These are phyloP conservation scores for Lanzia echinophila DNA, from an alignment of 2,329 filamentous ascomycete species.

Conservation along the genomic window DNA sequence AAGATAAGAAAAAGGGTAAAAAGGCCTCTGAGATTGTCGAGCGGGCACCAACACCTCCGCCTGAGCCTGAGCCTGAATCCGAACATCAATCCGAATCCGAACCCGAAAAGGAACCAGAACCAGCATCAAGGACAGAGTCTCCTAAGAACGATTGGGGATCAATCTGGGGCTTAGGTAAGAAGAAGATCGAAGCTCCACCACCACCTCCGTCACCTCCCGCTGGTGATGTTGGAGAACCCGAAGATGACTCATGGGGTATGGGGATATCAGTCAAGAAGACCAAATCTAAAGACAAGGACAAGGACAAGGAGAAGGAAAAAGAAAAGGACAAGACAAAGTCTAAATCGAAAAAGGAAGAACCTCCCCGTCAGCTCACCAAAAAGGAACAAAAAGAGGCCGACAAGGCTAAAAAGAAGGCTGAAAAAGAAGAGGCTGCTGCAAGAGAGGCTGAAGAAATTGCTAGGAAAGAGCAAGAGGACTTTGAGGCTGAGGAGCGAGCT, in stretches of 20 bases:
- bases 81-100: slow-evolving; percentile 13
- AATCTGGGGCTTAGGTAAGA: slow-evolving; percentile 35
- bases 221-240: slow-evolving; percentile 41
- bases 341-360: slow-evolving; percentile 27
- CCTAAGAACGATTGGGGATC: slow-evolving; percentile 8
- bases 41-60: slow-evolving; percentile 12
- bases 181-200: slow-evolving; percentile 39
- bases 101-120: slow-evolving; percentile 14
- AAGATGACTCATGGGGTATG: slow-evolving; percentile 33
- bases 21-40: slow-evolving; percentile 31
- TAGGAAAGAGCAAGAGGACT: slow-evolving; percentile 22
- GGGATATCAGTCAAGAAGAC: slow-evolving; percentile 31
- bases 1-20: slow-evolving; percentile 30
- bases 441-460: slow-evolving; percentile 42
- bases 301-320: slow-evolving; percentile 34
- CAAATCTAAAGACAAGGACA: slow-evolving; percentile 37
- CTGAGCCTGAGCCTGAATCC: not conserved
- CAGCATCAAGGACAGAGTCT: not conserved
- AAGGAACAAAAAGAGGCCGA: slow-evolving; percentile 45
- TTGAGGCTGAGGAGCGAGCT: slow-evolving; percentile 25
- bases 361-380: slow-evolving; percentile 38
- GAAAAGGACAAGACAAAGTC: slow-evolving; percentile 35
- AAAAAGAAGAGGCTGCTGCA: slow-evolving; percentile 42
- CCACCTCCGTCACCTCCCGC: slow-evolving; percentile 43
- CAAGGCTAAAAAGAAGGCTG: slow-evolving; percentile 45